These are phyloP conservation scores for Marasmius oreades DNA, from an alignment of 1,284 basidiomycete genomes.

Conservation along the genomic window DNA sequence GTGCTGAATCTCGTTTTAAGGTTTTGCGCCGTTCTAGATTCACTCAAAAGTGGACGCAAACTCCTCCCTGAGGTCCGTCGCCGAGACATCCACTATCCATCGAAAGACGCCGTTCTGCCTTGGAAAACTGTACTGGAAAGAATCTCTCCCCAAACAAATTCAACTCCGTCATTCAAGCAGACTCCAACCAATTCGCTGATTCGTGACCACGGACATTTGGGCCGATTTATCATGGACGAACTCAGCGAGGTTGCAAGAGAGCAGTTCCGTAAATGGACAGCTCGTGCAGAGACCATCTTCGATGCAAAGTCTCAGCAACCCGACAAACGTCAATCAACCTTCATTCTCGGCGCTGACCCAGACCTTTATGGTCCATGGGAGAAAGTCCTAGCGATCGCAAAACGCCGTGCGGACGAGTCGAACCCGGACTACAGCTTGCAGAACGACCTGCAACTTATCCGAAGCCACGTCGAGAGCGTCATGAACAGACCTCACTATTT, in stretches of 20 bases:
- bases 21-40: slow-evolving; percentile 10
- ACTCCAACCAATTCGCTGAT: not conserved
- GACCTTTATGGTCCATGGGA: slow-evolving; percentile 30
- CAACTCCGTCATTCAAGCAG: too few relatives aligned
- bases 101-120: not conserved
- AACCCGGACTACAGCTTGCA: not conserved
- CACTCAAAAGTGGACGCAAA: slow-evolving; percentile 10
- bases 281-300: not conserved
- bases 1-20: not conserved
- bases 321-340: not conserved
- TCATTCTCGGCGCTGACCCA: slow-evolving; percentile 18
- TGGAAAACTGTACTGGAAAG: not conserved
- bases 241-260: not conserved
- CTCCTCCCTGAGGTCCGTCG: not conserved
- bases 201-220: not conserved
- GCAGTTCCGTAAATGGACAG: not conserved
- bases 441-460: slow-evolving; percentile 26
- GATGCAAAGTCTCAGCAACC: not conserved
- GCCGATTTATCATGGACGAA: not conserved
- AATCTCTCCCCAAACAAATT: not conserved
- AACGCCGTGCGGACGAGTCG: not conserved
- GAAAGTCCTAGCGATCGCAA: slow-evolving; percentile 18
- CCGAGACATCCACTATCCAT: not conserved
- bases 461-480: slow-evolving; percentile 25
- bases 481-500: slow-evolving; percentile 12